Base-by-base conservation (phyloP, 108 stramenopile genomes). In the Skeletonema tropicum region DNA sequence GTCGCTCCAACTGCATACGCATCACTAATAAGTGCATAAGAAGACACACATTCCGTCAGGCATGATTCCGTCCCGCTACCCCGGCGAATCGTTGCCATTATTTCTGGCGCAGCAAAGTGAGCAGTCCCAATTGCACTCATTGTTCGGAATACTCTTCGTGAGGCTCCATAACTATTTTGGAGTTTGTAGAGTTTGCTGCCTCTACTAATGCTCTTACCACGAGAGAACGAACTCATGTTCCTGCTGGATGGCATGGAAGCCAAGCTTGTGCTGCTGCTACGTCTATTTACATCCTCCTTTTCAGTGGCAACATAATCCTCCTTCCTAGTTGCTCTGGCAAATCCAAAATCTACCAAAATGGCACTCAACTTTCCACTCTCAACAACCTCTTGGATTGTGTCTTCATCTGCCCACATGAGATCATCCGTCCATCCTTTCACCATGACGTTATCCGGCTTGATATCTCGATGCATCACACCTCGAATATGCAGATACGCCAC, bases 1-100 rank as follows among this genome's bases (percentile, higher is more conserved):
- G 93, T 94, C 77, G 86, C 86, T n/a, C 93, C 93, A 2, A 91
- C 89, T 14, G 89, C 85, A 73, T 90, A 94, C 0, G 93, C 88
- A 77, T 94, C 93, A n/a, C 86, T 81, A 60, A 90, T 94, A 89
- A 94, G 83, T 30, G 89, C 89, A 67, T 94, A 94, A 57, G 89
- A 85, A 6, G 89, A 86, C n/a, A 94, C 90, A 68, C 88, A 90
- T 29, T 85, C 79, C 12, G 88, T 86, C 60, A 94, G 74, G 2
- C 90, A 89, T 0, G 77, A 87, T 52, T 83, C 80, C 8, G 71
- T 32, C 52, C 57, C 58, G 2, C 77, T 81, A 64, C 89, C 83
- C 30, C 79, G 76, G 2, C 88, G 67, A 5, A 90, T 78, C 33
- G 85, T 69, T 32, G 84, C 65, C 38, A 83, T 69, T 29, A 90